Base-by-base conservation (phyloP, 2,329 filamentous ascomycete genomes). In the Calonectria pseudoturangicola region DNA sequence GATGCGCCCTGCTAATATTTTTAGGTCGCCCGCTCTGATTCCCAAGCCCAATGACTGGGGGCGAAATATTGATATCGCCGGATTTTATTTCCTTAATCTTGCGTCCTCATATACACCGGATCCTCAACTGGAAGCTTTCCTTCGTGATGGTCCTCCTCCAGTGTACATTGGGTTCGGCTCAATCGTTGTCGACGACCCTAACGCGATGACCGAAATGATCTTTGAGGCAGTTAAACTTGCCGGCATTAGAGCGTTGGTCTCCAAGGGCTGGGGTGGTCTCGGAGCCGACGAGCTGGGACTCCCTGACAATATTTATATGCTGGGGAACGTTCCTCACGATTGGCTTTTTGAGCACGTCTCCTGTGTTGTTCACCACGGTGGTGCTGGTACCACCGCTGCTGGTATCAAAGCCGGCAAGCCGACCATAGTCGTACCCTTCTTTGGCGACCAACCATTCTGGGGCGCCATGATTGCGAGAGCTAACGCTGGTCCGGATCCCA, bases 211-310 rank as follows among this genome's bases (percentile, higher is more conserved):
- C 0, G 85, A 88, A 25, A 88, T 92, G 71, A 93, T 96, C 9
- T 94, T 96, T 69, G 91, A 94, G 16, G 93, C 94, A 1, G 87
- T 95, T 3, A 85, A 87, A 65, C 87, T 88, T 12, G 88, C 92
- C 0, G 93, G 93, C 1, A 89, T 94, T n/a, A 89, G 95, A 70
- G 95, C 95, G 2, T 85, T 98, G 1, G 93, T 98, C 0, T 96
- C 94, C 0, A 95, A 96, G 80, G 95, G 95, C 18, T 98, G 95
- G 95, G 95, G 95, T 62, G 95, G 95, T 0, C 87, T 98, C 9
- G 95, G 95, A 36, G 93, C 91, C 0, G 93, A 95, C 77, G 87
- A 91, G 39, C 81, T 93, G 4, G 89, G 89, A 1, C 84, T 95
- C n/a, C 94, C 94, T 0, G 91, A 95, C 2, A 91, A 92, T 4